phyloP scores from a whole-genome alignment of 805 yeast species.

The Jamesozyma piceae region DNA sequence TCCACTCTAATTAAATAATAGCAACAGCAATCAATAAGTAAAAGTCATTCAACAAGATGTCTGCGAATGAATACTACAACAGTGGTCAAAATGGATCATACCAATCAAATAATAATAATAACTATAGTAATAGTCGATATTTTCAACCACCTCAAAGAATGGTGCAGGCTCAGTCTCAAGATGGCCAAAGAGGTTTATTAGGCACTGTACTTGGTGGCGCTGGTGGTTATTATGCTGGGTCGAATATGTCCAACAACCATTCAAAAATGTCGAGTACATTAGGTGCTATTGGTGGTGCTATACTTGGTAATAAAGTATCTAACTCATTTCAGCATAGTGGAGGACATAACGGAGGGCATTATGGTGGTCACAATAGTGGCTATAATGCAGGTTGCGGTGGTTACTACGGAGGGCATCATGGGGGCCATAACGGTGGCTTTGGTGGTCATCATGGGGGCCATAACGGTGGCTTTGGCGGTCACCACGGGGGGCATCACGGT shows the following conservation, averaged over 20 bases:
- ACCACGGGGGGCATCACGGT: slow-evolving; percentile 5
- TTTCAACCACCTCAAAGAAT: slow-evolving; percentile 11
- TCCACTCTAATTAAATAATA: too few species aligned
- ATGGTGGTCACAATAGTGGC: neutral
- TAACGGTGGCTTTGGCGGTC: slow-evolving; percentile 13
- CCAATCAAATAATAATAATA: slow-evolving; percentile 13
- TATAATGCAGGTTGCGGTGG: neutral
- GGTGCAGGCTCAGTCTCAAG: slow-evolving; percentile 21
- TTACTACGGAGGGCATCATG: neutral
- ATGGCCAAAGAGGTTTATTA: slow-evolving; percentile 17
- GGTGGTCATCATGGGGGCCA: slow-evolving; percentile 3
- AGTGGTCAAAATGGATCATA: slow-evolving; percentile 35
- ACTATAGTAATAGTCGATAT: slow-evolving; percentile 5
- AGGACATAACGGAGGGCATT: neutral
- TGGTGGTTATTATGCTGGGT: slow-evolving; percentile 47
- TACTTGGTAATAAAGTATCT: slow-evolving; percentile 43
- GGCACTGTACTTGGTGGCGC: slow-evolving; percentile 36
- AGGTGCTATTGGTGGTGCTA: slow-evolving; percentile 50
- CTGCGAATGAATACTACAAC: slow-evolving; percentile 48
- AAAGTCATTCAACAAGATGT: too few species aligned
- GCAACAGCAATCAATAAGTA: too few species aligned
- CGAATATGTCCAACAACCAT: slow-evolving; percentile 26
- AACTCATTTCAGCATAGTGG: slow-evolving; percentile 28
- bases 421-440: neutral
- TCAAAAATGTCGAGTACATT: slow-evolving; percentile 36